A percentile compares a stretch with the other conserved stretches of the same genome.
phyloP scores from a whole-genome alignment of 2,329 filamentous ascomycete genomes.

The Stenocarpella maydis region DNA sequence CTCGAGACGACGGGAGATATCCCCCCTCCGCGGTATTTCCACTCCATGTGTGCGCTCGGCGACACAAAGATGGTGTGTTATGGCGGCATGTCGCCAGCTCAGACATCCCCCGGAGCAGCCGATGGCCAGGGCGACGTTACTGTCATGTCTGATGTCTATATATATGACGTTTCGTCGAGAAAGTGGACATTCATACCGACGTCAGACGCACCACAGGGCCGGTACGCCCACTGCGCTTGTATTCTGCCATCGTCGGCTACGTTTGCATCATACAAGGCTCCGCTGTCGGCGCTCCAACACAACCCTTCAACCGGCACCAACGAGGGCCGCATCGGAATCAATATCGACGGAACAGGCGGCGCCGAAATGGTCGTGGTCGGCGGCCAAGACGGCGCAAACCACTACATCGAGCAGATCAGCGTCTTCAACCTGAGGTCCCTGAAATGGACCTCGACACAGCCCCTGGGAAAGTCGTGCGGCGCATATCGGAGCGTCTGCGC shows the following conservation, averaged over 20 bases:
- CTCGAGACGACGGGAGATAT: conserved; percentile 84
- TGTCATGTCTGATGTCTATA: conserved; percentile 98
- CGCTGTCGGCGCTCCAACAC: conserved; percentile 86
- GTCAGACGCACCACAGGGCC: conserved; percentile 84
- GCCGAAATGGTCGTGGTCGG: conserved; percentile 98
- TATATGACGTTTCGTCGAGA: conserved; percentile 85
- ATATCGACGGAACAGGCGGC: conserved; percentile 88
- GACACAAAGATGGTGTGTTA: conserved; percentile 98
- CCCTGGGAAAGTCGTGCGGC: conserved; percentile 90
- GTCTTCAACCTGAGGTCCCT: conserved; percentile 96
- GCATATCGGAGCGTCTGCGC: conserved; percentile 96
- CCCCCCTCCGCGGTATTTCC: conserved; percentile 93
- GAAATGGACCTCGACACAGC: conserved; percentile 92
- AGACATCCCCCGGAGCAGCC: conserved; percentile 56
- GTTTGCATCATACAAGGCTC: conserved; percentile 85
- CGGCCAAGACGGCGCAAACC: conserved; percentile 95
- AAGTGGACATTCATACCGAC: conserved; percentile 87
- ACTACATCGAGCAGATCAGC: conserved; percentile 98
- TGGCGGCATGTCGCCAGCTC: conserved; percentile 92
- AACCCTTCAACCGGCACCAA: conserved; percentile 86
- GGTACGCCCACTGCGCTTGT: conserved; percentile 95
- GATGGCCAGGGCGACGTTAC: conserved; percentile 82
- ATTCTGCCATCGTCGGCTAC: conserved; percentile 87
- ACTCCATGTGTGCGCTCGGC: conserved; percentile 92
- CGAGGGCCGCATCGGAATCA: conserved; percentile 86